Evolutionary conservation across 257 asterid genomes (phyloP), one percentile per base, ranked within the genome.

Genomic region (Ballota nigra): DNA sequence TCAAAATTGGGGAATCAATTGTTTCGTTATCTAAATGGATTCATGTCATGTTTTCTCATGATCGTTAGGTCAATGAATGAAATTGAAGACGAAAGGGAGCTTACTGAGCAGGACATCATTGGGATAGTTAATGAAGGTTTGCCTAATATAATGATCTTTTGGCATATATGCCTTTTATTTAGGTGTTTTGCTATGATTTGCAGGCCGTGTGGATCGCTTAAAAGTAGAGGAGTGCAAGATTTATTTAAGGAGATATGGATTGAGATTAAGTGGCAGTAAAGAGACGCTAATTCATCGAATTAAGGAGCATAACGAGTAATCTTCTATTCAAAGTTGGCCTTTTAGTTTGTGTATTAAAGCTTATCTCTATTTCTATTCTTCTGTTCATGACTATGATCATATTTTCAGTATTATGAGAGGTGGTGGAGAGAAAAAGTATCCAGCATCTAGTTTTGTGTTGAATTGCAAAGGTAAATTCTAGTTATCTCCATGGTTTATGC

Each of bases 231-330:
- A 93, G 24, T 93, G 96, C 78, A 93, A 91, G 82, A 60, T 88
- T 76, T 93, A 93, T 78, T 71, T 91, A 24, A 86, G 94, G 81
- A 88, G 86, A 72, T 89, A 91, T 75, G 93, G 86, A 36, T 76
- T 93, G 70, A 89, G 98, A 86, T 77, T 93, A 83, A 80, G 96
- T 18, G 98, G 98, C 26, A 91, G 69, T 55, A 93, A 89, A 69
- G 91, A 83, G 51, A 82, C 73, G 22, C 83, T 91, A 7, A 85
- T 87, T 45, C 84, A 72, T 78, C 78, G 98, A 36, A 93, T 93
- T 63, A 81, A 84, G 80, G 96, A 91, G 84, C 96, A 93, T 71
- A 81, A 78, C 4, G 83, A 85, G 98, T 92, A 86, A 68, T 61
- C 24, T 70, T 52, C 78, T 72, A 63, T 52, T 33, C 19, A 4